Percentiles rank a stretch among this genome's conserved stretches.
Evolutionary conservation across 225 moss, liverwort and hornwort species (phyloP).

Genomic region (Polytrichum commune): DNA sequence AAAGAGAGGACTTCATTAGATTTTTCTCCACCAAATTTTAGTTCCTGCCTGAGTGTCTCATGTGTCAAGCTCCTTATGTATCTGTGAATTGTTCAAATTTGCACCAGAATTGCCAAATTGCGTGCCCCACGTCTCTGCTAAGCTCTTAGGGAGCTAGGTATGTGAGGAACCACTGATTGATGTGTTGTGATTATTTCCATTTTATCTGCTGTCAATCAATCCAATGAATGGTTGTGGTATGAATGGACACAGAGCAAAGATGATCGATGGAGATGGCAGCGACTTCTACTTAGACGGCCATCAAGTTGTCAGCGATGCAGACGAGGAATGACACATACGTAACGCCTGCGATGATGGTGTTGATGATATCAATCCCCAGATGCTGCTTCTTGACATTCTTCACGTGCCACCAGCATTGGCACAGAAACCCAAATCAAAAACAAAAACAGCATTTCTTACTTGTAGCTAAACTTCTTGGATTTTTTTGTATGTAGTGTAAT

Average conservation of each 20-base stretch:
- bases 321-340: constrained; percentile 46
- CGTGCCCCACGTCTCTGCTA: constrained; percentile 3
- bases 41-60: too few relatives aligned
- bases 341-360: too few relatives aligned
- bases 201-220: not conserved
- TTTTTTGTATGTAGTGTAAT: constrained; percentile 6
- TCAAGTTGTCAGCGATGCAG: constrained; percentile 67
- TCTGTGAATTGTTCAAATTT: constrained; percentile 1
- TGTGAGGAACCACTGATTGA: constrained; percentile 19
- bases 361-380: too few relatives aligned
- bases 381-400: too few relatives aligned
- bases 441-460: too few relatives aligned
- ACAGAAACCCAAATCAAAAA: not conserved
- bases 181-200: constrained; percentile 22
- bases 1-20: too few relatives aligned
- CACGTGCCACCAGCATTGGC: constrained; percentile 4
- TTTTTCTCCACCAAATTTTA: too few relatives aligned
- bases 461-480: not conserved
- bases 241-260: constrained; percentile 54
- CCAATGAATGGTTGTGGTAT: constrained; percentile 26
- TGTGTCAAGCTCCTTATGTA: not conserved
- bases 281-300: constrained; percentile 39
- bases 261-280: constrained; percentile 48
- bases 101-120: constrained; percentile 1
- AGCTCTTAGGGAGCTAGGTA: too few relatives aligned